phyloP scores from a whole-genome alignment of 352 stramenopile genomes.

The Phytophthora hibernalis region DNA sequence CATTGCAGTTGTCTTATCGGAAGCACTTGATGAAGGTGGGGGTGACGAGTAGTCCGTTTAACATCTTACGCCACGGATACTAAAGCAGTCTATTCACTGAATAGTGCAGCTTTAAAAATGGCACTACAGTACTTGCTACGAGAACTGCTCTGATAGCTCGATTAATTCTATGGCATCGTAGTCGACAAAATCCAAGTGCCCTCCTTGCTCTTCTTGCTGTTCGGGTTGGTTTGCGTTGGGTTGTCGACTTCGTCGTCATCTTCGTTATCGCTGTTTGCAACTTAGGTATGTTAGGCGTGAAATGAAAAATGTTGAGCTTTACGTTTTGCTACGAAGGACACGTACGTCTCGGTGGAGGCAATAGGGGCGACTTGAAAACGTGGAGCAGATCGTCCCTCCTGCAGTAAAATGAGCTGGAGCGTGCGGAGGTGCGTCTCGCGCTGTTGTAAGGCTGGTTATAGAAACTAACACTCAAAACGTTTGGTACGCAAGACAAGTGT shows the following conservation, averaged over 20 bases:
- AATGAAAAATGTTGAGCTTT: too few species aligned
- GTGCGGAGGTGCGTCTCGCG: conserved; percentile 66
- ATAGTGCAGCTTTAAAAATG: too few species aligned
- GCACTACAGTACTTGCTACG: conserved; percentile 3
- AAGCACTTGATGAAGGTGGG: too few species aligned
- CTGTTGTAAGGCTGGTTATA: conserved; percentile 43
- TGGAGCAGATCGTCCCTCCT: too few species aligned
- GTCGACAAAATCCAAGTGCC: conserved; percentile 31
- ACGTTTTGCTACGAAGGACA: too few species aligned
- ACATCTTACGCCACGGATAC: too few species aligned
- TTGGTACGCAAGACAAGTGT: neutral
- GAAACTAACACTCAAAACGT: neutral
- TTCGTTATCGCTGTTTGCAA: conserved; percentile 1
- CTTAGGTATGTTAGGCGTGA: neutral
- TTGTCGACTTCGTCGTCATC: conserved; percentile 10
- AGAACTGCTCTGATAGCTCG: conserved; percentile 13
- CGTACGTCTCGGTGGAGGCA: too few species aligned
- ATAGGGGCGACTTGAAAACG: too few species aligned
- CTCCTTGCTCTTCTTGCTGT: conserved; percentile 28
- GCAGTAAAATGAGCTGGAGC: conserved; percentile 35
- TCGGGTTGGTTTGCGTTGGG: conserved; percentile 9
- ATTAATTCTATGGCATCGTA: conserved; percentile 21
- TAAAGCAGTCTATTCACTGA: too few species aligned
- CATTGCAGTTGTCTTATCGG: too few species aligned
- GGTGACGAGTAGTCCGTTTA: conserved; percentile 46